phyloP scores from a whole-genome alignment of 2,329 filamentous ascomycete genomes.

The Aureobasidium pullulans region DNA sequence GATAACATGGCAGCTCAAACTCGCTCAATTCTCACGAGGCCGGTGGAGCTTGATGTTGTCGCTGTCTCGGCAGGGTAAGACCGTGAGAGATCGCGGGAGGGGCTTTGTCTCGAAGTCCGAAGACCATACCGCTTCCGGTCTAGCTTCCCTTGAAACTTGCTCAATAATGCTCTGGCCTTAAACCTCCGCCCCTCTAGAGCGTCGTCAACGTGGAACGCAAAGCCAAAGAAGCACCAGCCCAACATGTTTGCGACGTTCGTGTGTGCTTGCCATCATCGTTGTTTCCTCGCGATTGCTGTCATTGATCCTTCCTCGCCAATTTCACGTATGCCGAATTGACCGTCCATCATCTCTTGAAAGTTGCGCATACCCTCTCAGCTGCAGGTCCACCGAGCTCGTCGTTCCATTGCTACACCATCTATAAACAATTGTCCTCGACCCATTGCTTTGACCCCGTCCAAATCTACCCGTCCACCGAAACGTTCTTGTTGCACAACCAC shows the following conservation, averaged over 20 bases:
- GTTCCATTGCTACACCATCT: background rate
- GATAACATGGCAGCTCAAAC: background rate
- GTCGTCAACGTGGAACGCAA: background rate
- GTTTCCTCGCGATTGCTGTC: background rate
- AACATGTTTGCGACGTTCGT: background rate
- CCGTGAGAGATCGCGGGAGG: background rate
- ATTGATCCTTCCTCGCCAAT: background rate
- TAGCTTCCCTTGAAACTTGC: background rate
- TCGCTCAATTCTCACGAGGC: background rate
- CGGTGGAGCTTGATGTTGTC: background rate
- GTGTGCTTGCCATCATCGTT: background rate
- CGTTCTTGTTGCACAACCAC: background rate
- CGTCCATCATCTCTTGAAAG: background rate
- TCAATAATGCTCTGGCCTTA: background rate
- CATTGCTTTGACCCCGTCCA: too few species aligned
- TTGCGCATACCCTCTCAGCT: background rate
- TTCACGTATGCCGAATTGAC: background rate
- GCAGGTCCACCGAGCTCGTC: background rate
- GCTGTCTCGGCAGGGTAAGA: background rate
- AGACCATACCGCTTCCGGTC: background rate
- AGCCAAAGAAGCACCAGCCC: background rate
- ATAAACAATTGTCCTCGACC: background rate
- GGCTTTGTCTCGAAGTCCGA: constrained; percentile 1
- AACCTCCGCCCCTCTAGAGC: background rate
- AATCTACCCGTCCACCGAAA: background rate